Base-by-base conservation (phyloP, 2,329 filamentous ascomycete genomes). In the Monilinia fructigena region DNA sequence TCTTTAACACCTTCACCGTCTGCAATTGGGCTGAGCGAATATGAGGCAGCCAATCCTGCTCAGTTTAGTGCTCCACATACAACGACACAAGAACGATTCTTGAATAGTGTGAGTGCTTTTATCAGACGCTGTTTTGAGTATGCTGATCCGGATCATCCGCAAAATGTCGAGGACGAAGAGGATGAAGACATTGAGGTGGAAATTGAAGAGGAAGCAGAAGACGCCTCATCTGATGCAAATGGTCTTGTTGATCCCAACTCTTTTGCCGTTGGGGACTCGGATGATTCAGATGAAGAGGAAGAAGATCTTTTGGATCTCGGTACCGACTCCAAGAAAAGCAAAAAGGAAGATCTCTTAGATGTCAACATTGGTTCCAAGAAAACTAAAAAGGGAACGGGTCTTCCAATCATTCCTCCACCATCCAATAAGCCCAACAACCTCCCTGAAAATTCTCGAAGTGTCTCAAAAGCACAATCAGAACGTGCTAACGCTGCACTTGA, bases 81-180 rank as follows among this genome's bases (percentile, higher is more conserved):
- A 73, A 81, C 91, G 66, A 86, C 89, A 52, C 95, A 96, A 71
- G 95, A 98, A 77, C 86, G 89, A 63, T 98, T 99, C 75, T 80
- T 99, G 35, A 91, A 90, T 69, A 97, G 93, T 69, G 93, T 99
- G 63, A 97, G 92, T 72, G 93, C 93, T 2, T 99, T 99, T 76
- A 99, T 98, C 68, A 86, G 93, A 70, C 86, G 95, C 67, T 99
- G 95, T 78, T 99, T 99, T 71, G 95, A 99, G 78, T 99, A 99
- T 75, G 95, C 95, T 7, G 95, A 99, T 75, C 94, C 95, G 1
- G 94, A 96, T 74, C 89, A 91, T 70, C 88, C 89, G 1, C 83
- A 84, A 75, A 84, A 87, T 42, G n/a, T 47, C 20, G 59, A 38
- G 26, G 60, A 56, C 8, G 40, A 56, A 16, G 58, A 63, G n/a